Conservation (phyloP, 176 grass and related monocot species). For the Hordeum marinum region DNA sequence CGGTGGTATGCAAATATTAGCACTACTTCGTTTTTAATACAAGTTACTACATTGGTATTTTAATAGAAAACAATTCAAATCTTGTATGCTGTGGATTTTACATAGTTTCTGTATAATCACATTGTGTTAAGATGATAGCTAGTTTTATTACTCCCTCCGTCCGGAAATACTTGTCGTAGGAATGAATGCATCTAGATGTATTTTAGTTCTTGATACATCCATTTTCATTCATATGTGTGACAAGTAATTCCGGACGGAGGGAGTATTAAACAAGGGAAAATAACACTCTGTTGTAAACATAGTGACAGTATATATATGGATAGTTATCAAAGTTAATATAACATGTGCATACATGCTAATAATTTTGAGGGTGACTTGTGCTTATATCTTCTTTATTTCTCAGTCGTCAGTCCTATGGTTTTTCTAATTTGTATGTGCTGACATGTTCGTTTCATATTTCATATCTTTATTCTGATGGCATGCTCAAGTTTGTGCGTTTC, state of each 20-base stretch:
- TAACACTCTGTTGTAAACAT: background rate
- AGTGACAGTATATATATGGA: background rate
- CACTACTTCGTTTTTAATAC: background rate
- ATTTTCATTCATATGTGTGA: no score
- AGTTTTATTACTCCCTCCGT: no score
- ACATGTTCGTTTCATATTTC: background rate
- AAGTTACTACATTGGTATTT: background rate
- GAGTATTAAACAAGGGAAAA: background rate
- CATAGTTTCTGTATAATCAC: background rate
- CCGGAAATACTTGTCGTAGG: no score
- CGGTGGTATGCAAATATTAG: conserved; percentile 63
- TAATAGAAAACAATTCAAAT: background rate
- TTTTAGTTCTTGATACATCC: no score
- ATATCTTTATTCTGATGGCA: background rate
- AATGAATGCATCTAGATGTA: no score
- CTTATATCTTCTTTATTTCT: background rate
- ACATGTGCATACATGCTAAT: background rate
- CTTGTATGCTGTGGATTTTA: background rate
- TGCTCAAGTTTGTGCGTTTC: background rate
- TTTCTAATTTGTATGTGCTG: background rate
- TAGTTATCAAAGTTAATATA: background rate
- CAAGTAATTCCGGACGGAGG: no score
- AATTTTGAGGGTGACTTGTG: background rate
- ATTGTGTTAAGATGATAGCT: background rate
- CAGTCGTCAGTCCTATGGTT: background rate